Base-by-base conservation (phyloP, 2,329 filamentous ascomycete species). In the Microcera coccophila region DNA sequence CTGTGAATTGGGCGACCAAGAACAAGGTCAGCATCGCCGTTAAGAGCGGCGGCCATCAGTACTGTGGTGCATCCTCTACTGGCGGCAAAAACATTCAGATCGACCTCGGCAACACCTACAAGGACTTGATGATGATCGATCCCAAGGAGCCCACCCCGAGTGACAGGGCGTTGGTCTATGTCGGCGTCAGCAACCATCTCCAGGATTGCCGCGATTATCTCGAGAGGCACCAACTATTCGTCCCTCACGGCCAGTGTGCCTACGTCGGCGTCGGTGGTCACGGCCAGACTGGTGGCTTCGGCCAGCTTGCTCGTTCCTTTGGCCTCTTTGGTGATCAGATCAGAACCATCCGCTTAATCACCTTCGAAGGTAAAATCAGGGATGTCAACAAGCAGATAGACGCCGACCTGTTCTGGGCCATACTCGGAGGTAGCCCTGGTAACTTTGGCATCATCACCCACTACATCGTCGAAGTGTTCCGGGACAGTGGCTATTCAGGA, bases 341-440 rank as follows among this genome's bases (percentile, higher is more conserved):
- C 5, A 53, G 75, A 2, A 65, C 70, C 12, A 65, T 71, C 34
- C 65, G 73, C 32, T 67, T 77, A 1, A 61, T 81, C 3, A 70
- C 71, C 18, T 69, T 68, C 1, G 59, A 65, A 14, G 78, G 78
- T 0, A 46, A 62, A 10, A 59, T 73, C 18, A 57, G 73, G 2
- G 69, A 67, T 4, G 68, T 79, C 4, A 74, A 67, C 15, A 71
- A 66, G n/a, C 52, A 65, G 0, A 59, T 66, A n/a, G 69, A 82
- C 39, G 51, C 69, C 0, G 78, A 83, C 29, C 65, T 82, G 1
- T 82, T 79, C 60, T 82, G 75, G 67, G 79, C 77, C 2, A 64
- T 81, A 3, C 66, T 72, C 7, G 78, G 78, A 3, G 78, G 79
- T 3, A 79, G 79, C 3, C 75, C 73, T 0, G 78, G 76, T 2